phyloP scores from a whole-genome alignment of 2,329 filamentous ascomycete species.

The Emergomyces orientalis region DNA sequence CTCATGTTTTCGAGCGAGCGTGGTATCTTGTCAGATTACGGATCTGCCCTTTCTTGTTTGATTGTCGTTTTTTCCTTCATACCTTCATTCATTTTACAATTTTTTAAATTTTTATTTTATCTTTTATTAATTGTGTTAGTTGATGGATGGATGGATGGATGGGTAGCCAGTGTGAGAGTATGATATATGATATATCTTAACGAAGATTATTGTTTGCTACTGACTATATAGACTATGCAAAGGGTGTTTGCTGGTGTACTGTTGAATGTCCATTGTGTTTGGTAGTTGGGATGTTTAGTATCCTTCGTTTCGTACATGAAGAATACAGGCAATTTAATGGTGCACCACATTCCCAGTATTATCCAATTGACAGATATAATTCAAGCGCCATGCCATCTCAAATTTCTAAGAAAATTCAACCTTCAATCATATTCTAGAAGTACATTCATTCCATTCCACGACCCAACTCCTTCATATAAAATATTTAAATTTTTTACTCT shows the following conservation, averaged over 20 bases:
- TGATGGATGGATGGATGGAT: background rate
- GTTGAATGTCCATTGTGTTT: too few species aligned
- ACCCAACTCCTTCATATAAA: background rate
- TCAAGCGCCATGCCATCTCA: background rate
- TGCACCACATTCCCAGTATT: too few species aligned
- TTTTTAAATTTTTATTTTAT: background rate
- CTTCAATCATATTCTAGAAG: conserved; percentile 2
- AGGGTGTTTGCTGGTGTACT: background rate
- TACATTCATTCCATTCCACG: background rate
- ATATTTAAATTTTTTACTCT: background rate
- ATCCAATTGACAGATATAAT: background rate
- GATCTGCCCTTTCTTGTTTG: background rate
- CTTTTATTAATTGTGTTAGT: background rate
- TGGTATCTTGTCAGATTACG: background rate
- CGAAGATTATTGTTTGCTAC: background rate
- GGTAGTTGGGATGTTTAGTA: too few species aligned
- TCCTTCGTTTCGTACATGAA: too few species aligned
- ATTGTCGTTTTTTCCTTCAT: background rate
- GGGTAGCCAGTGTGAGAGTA: background rate
- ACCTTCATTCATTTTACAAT: background rate
- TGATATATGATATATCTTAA: background rate
- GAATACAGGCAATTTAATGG: too few species aligned
- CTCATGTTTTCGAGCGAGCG: background rate
- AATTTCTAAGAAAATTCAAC: background rate
- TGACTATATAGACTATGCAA: background rate